Percentiles rank a stretch among this genome's conserved stretches.
These are phyloP conservation scores for Ophiostoma ulmi DNA, from an alignment of 2,329 filamentous ascomycete genomes.

Conservation along the genomic window DNA sequence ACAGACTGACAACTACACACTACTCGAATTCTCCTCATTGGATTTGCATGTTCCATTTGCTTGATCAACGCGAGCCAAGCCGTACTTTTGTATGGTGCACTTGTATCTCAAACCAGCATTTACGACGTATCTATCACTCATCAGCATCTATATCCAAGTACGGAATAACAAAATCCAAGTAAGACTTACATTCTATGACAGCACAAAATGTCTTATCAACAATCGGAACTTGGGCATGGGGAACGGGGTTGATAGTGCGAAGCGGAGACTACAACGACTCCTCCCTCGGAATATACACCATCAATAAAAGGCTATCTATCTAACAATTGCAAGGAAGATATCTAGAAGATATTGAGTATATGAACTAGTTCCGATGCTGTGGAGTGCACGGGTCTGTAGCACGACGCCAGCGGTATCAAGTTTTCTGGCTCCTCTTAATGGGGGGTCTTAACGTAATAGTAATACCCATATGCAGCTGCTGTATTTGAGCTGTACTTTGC, in stretches of 20 bases:
- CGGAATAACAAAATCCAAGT: too few relatives aligned
- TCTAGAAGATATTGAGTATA: background rate
- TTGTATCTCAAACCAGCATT: too few relatives aligned
- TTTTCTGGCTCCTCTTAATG: constrained; percentile 10
- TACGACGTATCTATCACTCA: too few relatives aligned
- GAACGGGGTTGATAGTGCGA: background rate
- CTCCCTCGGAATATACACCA: background rate
- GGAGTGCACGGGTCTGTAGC: constrained; percentile 2
- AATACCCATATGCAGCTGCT: background rate
- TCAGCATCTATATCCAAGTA: too few relatives aligned
- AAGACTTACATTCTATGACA: background rate
- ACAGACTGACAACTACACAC: background rate
- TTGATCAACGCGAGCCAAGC: background rate
- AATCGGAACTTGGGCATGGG: background rate
- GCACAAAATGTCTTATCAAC: constrained; percentile 7
- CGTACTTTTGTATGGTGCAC: background rate
- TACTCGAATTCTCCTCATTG: background rate
- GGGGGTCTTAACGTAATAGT: background rate
- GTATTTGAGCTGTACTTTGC: too few relatives aligned
- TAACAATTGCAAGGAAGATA: background rate
- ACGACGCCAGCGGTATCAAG: background rate
- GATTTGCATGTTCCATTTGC: background rate
- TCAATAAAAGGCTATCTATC: background rate
- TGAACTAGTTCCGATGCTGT: background rate
- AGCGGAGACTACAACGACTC: background rate